Percentiles rank a stretch among this genome's conserved stretches.
Conservation (phyloP, 805 yeast species). For the Phaffomyces thermotolerans region DNA sequence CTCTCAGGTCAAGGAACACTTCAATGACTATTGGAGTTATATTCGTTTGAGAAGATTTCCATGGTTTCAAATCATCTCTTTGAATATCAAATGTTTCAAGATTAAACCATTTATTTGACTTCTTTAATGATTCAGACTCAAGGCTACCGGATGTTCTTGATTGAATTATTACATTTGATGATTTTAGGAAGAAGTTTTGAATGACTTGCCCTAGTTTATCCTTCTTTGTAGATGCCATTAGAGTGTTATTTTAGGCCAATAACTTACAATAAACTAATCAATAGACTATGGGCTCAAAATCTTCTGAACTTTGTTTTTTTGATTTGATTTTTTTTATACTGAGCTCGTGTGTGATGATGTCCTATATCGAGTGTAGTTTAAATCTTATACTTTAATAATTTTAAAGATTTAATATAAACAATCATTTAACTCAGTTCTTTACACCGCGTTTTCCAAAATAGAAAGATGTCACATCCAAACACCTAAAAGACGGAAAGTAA, state of each 20-base stretch:
- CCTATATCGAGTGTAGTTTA: no score
- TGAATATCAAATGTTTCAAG: conserved; percentile 34
- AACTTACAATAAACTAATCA: no score
- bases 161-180: conserved; percentile 50
- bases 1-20: conserved; percentile 64
- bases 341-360: no score
- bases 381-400: no score
- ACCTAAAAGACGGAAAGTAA: no score
- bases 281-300: no score
- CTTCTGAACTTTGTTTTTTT: no score
- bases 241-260: no score
- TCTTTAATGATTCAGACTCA: conserved; percentile 13
- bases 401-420: no score
- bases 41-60: conserved; percentile 40
- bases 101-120: conserved; percentile 58
- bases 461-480: conserved; percentile 46
- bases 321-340: no score
- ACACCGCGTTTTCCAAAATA: conserved; percentile 17
- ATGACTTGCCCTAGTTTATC: conserved; percentile 23
- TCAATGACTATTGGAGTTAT: conserved; percentile 84
- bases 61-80: conserved; percentile 53
- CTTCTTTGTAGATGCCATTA: conserved; percentile 10
- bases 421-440: no score
- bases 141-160: conserved; percentile 26
- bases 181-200: conserved; percentile 54